These are phyloP conservation scores for Ceratocystis cacaofunesta DNA, from an alignment of 2,329 filamentous ascomycete species.

Conservation along the genomic window DNA sequence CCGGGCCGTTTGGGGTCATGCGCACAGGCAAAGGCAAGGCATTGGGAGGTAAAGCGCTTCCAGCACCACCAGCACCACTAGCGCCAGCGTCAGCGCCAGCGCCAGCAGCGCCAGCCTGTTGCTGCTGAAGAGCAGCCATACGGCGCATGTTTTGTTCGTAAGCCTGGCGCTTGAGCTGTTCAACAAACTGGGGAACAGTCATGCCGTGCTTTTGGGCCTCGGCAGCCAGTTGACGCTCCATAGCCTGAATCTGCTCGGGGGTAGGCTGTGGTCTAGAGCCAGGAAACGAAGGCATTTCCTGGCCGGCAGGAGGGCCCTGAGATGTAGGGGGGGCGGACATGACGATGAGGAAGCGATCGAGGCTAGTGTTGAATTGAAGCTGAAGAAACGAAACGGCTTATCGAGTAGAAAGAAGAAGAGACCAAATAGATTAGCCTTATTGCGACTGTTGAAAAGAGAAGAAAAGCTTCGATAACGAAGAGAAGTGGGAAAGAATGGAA, in stretches of 20 bases:
- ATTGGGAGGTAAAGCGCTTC: background rate
- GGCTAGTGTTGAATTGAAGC: background rate
- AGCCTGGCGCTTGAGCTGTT: conserved; percentile 46
- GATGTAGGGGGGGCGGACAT: background rate
- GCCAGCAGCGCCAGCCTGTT: background rate
- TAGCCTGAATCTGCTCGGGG: conserved; percentile 70
- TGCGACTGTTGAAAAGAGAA: background rate
- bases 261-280: conserved; percentile 41
- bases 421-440: background rate
- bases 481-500: background rate
- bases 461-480: background rate
- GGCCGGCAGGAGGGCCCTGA: background rate
- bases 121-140: conserved; percentile 14
- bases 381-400: background rate
- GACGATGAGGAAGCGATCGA: background rate
- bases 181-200: conserved; percentile 70
- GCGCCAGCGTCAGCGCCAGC: background rate
- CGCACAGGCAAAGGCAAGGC: conserved; percentile 11
- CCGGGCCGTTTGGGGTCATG: conserved; percentile 14
- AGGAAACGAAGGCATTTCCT: conserved; percentile 5
- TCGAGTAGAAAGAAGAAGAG: background rate
- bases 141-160: conserved; percentile 34
- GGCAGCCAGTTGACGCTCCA: conserved; percentile 67
- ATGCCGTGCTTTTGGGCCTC: conserved; percentile 78
- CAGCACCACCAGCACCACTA: background rate